Evolutionary conservation across 208 protist genomes (phyloP), one percentile per base, ranked within the genome.

Genomic region (Acanthamoeba royreba): DNA sequence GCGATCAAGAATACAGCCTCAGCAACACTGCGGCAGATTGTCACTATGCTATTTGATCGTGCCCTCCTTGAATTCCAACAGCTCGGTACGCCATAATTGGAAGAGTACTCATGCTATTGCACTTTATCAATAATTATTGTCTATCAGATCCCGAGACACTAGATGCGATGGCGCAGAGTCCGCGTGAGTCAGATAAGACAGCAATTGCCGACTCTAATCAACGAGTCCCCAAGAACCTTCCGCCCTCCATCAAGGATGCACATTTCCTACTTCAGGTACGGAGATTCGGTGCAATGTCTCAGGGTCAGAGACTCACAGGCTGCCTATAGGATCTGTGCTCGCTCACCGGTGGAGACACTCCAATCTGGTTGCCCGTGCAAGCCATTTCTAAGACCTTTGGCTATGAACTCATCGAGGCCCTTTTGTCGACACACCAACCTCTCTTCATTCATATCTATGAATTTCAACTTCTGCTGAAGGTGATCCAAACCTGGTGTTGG

Each of bases 1-100:
- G 58, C 92, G 8, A 45, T 94, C n/a, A 63, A 94, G 58, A 94
- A 94, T 40, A 94, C 92, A 2, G 92, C 92, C 7, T 63, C 92
- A 25, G 92, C 92, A 46, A 90, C 92, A 17, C 49, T 94, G 13
- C 22, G 92, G 19, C 92, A 94, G 49, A 22, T 89, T 15, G 79
- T 94, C 47, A 94, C 92, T 25, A 89, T 94, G 77, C 47, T 94
- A 28, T 94, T 94, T 19, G 92, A 94, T 74, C 40, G 92, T 28
- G 66, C 92, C 5, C 33, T 72, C 31, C n/a, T 45, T n/a, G 92
- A 94, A 33, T 87, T 94, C 40, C 35, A 94, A 28, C 25, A 94
- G 8, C 58, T 83, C 33, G 72, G 61, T 77, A 4, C n/a, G 47
- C 31, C 42, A 7, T 42, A 17, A 33, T 11, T 86, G 7, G 25